Percentiles rank a stretch among this genome's conserved stretches.
Conservation (phyloP, 1,139 yeast genomes). For the Geotrichum citri-aurantii region DNA sequence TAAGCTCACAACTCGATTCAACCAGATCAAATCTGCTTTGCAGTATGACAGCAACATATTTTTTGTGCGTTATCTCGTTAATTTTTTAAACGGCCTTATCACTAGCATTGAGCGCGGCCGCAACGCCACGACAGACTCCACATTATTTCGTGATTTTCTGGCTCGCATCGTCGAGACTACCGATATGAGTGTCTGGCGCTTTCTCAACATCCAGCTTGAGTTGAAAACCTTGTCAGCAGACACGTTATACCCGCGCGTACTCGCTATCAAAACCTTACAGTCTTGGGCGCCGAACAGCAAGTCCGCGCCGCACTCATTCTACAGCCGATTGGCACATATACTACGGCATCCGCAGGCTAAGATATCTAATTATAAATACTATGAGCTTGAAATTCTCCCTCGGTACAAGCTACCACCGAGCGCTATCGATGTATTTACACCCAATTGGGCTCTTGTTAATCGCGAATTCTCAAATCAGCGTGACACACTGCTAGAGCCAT, state of each 20-base stretch:
- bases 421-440: conserved; percentile 1
- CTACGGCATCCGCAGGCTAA: not conserved
- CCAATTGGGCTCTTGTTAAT: not conserved
- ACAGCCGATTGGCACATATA: not conserved
- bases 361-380: not conserved
- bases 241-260: not conserved
- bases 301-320: conserved; percentile 4
- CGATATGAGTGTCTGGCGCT: conserved; percentile 2
- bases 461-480: not conserved
- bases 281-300: conserved; percentile 10
- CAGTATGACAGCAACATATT: not conserved
- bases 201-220: conserved; percentile 7
- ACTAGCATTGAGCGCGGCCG: not conserved
- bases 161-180: not conserved
- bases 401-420: conserved; percentile 6
- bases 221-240: not conserved
- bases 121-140: not conserved
- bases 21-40: not conserved
- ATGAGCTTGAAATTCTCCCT: not conserved
- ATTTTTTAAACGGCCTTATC: conserved; percentile 1
- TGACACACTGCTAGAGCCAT: not conserved
- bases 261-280: conserved; percentile 2
- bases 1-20: not conserved
- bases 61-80: conserved; percentile 2
- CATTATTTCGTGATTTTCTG: not conserved